Evolutionary conservation across 768 basidiomycete genomes (phyloP).

Genomic region (Phanerodontia chrysosporium): DNA sequence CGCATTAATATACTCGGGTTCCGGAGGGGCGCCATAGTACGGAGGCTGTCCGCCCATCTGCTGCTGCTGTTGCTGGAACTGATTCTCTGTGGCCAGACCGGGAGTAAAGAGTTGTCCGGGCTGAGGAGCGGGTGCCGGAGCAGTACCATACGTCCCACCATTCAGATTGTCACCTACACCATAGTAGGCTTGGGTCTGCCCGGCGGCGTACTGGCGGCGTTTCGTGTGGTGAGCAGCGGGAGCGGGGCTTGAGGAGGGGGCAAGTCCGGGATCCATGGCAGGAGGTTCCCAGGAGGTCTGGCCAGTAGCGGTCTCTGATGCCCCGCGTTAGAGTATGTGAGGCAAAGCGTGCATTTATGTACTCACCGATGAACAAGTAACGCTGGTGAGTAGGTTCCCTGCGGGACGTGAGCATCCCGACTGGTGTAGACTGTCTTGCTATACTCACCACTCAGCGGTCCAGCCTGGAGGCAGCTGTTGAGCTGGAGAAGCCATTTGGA

Average conservation of each 20-base stretch:
- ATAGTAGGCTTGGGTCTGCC: slow-evolving; percentile 89
- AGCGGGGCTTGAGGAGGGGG: slow-evolving; percentile 42
- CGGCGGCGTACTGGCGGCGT: slow-evolving; percentile 91
- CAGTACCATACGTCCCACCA: slow-evolving; percentile 18
- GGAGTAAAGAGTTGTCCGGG: slow-evolving; percentile 79
- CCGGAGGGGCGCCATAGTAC: slow-evolving; percentile 39
- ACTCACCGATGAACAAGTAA: slow-evolving; percentile 86
- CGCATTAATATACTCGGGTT: slow-evolving; percentile 41
- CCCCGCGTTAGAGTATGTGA: slow-evolving; percentile 6
- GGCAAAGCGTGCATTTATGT: neutral
- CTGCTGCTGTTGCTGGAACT: slow-evolving; percentile 62
- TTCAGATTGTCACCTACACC: slow-evolving; percentile 38
- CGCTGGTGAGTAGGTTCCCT: slow-evolving; percentile 81
- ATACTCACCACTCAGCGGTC: slow-evolving; percentile 82
- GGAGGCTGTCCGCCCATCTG: slow-evolving; percentile 40
- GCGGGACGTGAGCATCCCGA: slow-evolving; percentile 14
- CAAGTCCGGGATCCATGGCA: slow-evolving; percentile 30
- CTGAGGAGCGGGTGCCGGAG: slow-evolving; percentile 29
- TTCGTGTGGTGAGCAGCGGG: slow-evolving; percentile 45
- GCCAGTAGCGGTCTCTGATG: slow-evolving; percentile 73
- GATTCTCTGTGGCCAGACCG: slow-evolving; percentile 68
- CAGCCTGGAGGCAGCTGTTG: slow-evolving; percentile 87
- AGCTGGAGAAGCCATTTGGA: slow-evolving; percentile 40
- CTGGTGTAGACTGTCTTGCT: neutral
- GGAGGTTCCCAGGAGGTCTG: slow-evolving; percentile 90